These are phyloP conservation scores for Nicotiana undulata DNA, from an alignment of 257 asterid genomes.

Conservation along the genomic window DNA sequence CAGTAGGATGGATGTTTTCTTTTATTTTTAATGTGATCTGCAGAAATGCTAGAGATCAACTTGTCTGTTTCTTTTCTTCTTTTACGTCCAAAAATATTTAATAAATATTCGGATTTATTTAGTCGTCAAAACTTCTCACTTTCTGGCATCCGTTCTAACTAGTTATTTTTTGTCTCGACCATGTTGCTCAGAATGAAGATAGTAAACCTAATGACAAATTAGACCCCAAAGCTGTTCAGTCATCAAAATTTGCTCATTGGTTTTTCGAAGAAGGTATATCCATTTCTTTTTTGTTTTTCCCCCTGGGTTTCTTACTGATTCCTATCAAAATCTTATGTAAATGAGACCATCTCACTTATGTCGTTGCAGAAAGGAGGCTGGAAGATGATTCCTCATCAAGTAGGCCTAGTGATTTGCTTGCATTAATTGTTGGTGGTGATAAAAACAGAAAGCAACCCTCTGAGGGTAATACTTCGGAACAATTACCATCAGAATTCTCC, in stretches of 20 bases:
- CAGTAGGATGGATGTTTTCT: background rate
- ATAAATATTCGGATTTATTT: background rate
- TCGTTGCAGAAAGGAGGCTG: slow-evolving; percentile 49
- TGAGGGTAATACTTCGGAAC: slow-evolving; percentile 22
- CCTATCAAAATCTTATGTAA: background rate
- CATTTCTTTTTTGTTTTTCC: background rate
- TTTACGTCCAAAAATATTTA: background rate
- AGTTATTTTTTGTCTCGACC: background rate
- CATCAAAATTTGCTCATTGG: slow-evolving; percentile 84
- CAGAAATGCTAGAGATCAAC: background rate
- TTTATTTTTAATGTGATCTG: background rate
- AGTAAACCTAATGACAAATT: slow-evolving; percentile 39
- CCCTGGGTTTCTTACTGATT: background rate
- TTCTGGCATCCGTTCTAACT: slow-evolving; percentile 14
- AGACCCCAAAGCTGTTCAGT: slow-evolving; percentile 36
- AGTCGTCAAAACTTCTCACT: background rate
- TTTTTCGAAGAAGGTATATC: slow-evolving; percentile 73
- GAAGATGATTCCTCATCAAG: slow-evolving; percentile 27
- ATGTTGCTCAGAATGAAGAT: slow-evolving; percentile 34
- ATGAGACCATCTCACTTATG: background rate
- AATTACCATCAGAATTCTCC: slow-evolving; percentile 22
- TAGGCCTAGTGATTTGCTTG: slow-evolving; percentile 54
- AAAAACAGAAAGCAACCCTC: slow-evolving; percentile 41
- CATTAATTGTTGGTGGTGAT: slow-evolving; percentile 63
- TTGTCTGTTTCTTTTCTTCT: background rate